Percentiles rank a stretch among this genome's conserved stretches.
Conservation (phyloP, 495 filamentous ascomycete species). For the Penicillium malachiteum region DNA sequence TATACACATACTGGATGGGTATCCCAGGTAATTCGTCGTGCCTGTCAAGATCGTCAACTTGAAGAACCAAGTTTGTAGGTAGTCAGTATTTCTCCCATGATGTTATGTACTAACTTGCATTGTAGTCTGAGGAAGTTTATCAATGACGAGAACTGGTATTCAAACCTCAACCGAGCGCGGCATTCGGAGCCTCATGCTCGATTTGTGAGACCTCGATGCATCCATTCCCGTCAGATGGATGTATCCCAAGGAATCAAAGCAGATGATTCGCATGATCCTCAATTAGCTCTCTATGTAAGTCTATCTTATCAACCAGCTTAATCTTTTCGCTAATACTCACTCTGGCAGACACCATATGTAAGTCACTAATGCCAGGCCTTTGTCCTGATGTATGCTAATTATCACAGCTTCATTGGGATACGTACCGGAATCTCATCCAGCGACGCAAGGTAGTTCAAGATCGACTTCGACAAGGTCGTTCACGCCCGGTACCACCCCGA, state of each 20-base stretch:
- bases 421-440: slow-evolving; percentile 57
- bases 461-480: slow-evolving; percentile 54
- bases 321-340: background rate
- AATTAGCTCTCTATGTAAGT: slow-evolving; percentile 44
- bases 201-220: slow-evolving; percentile 44
- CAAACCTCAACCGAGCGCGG: slow-evolving; percentile 43
- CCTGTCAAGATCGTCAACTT: slow-evolving; percentile 20
- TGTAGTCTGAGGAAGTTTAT: slow-evolving; percentile 51
- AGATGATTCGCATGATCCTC: slow-evolving; percentile 30
- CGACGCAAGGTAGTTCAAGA: slow-evolving; percentile 58
- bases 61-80: slow-evolving; percentile 31
- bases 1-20: slow-evolving; percentile 69
- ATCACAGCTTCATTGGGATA: slow-evolving; percentile 65
- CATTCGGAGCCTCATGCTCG: slow-evolving; percentile 48
- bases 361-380: slow-evolving; percentile 5
- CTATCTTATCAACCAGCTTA: background rate
- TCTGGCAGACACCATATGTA: slow-evolving; percentile 25
- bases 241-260: slow-evolving; percentile 21
- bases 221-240: slow-evolving; percentile 33
- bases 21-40: slow-evolving; percentile 31
- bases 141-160: slow-evolving; percentile 46
- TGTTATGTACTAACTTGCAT: background rate
- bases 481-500: slow-evolving; percentile 54
- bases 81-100: background rate
- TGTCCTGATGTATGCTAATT: slow-evolving; percentile 4